A percentile compares a stretch with the other conserved stretches of the same genome.
These are phyloP conservation scores for Globisporangium mamillatum DNA, from an alignment of 352 stramenopile species.

Conservation along the genomic window DNA sequence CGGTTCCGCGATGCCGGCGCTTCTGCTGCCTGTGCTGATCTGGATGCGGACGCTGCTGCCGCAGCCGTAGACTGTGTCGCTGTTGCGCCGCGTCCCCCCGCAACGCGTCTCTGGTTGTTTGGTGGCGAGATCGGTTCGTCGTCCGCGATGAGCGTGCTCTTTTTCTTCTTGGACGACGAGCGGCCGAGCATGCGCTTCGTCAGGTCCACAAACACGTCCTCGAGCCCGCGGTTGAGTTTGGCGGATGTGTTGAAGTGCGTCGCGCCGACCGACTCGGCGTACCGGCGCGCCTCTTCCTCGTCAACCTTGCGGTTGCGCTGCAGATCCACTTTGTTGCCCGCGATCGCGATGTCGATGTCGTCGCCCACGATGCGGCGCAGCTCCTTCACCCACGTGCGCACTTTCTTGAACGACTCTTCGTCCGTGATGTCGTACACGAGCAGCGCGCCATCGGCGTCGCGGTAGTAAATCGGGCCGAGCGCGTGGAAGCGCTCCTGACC, in stretches of 20 bases:
- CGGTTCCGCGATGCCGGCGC: constrained; percentile 31
- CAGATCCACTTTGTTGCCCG: constrained; percentile 92
- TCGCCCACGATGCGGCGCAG: constrained; percentile 88
- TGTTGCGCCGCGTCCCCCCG: constrained; percentile 13
- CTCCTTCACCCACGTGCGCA: constrained; percentile 92
- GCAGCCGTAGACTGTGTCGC: constrained; percentile 12
- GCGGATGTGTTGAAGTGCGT: constrained; percentile 90
- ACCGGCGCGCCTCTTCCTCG: constrained; percentile 79
- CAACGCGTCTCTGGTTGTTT: constrained; percentile 11
- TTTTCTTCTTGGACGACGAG: constrained; percentile 70
- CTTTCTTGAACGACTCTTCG: constrained; percentile 89
- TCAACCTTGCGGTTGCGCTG: constrained; percentile 87
- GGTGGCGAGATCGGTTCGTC: constrained; percentile 49
- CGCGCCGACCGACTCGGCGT: constrained; percentile 85
- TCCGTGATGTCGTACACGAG: constrained; percentile 93
- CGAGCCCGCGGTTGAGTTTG: constrained; percentile 90
- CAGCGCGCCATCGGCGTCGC: constrained; percentile 83
- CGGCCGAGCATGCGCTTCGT: constrained; percentile 81
- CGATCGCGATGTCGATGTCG: constrained; percentile 91
- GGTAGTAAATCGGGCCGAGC: constrained; percentile 89
- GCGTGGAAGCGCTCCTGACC: constrained; percentile 88
- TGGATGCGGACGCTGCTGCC: constrained; percentile 7
- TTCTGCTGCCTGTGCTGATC: background rate
- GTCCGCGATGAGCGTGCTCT: constrained; percentile 74
- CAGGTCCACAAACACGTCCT: constrained; percentile 90